Evolutionary conservation across 2,329 filamentous ascomycete genomes (phyloP).

Genomic region (Aspergillaceae sp.): DNA sequence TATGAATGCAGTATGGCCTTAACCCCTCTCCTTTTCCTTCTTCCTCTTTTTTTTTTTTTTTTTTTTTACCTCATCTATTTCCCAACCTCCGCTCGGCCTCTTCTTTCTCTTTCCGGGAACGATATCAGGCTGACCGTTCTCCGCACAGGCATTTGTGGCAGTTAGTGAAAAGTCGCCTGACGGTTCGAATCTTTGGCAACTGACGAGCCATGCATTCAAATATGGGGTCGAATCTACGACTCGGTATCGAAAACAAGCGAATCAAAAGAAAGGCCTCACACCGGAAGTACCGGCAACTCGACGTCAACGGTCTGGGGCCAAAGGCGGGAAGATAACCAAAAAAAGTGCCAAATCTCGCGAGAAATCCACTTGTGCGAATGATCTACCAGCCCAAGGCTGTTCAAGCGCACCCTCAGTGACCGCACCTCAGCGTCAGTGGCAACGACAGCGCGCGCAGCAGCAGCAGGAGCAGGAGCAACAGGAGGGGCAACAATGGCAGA

Average conservation of each 20-base stretch:
- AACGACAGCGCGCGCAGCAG: neutral
- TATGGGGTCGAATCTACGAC: conserved; percentile 77
- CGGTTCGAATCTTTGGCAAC: conserved; percentile 63
- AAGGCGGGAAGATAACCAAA: conserved; percentile 33
- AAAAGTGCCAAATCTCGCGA: conserved; percentile 22
- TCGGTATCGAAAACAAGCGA: conserved; percentile 53
- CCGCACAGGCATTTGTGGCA: conserved; percentile 38
- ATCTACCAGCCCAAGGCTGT: too few relatives aligned
- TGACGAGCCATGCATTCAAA: conserved; percentile 60
- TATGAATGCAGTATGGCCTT: conserved; percentile 68
- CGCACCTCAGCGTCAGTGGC: neutral
- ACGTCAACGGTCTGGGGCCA: conserved; percentile 35
- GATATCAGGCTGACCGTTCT: neutral
- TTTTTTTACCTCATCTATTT: conserved; percentile 4
- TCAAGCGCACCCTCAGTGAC: conserved; percentile 1
- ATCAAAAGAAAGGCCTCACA: conserved; percentile 30
- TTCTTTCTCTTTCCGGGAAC: conserved; percentile 3
- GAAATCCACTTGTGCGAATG: too few relatives aligned
- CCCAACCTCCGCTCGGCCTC: conserved; percentile 2
- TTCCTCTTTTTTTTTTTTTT: conserved; percentile 6
- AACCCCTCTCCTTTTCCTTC: conserved; percentile 3
- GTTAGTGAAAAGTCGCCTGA: conserved; percentile 44
- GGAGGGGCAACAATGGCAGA: too few relatives aligned
- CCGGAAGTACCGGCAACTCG: conserved; percentile 31
- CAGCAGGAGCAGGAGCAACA: conserved; percentile 5